Evolutionary conservation across 768 basidiomycete species (phyloP), one percentile per base, ranked within the genome.

Genomic region (Leccinum subgranulosum): DNA sequence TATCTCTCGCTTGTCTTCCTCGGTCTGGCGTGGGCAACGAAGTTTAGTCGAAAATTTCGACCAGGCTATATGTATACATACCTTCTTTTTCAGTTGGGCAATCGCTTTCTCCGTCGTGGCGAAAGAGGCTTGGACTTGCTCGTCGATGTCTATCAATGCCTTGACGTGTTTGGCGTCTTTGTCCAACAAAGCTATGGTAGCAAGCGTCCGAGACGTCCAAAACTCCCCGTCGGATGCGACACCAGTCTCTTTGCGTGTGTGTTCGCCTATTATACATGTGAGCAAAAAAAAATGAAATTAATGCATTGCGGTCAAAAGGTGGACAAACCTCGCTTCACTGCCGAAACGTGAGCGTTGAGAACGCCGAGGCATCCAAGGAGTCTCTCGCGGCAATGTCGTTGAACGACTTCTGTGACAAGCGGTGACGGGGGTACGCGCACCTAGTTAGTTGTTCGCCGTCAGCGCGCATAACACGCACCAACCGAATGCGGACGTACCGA

Each of bases 291-390:
- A n/a, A n/a, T n/a, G n/a, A 23, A 23, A 6, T 45, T 29, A 15
- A 54, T 39, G 39, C n/a, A 34, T 29, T 25, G 46, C 21, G 34
- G 23, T 33, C 4, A 15, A 45, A 25, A 33, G 34, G 23, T 33
- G 45, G 43, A 49, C 63, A 75, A 29, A 85, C 86, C 82, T 66
- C 79, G 77, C 59, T 81, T 83, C 29, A 85, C 64, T 17, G 78
- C 62, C 1, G 78, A 75, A 3, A 76, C 75, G 54, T 88, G 84
- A 19, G 78, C 74, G 14, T 82, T 87, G 15, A 98, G 79, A 58
- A 92, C 87, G 15, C 87, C 85, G 33, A 98, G 75, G 65, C 85
- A 87, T 21, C 81, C 73, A 53, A 94, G 82, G 34, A 98, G 80
- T 51, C 85, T 84, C 39, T 77, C 78, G 56, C 89, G 83, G 69